These are phyloP conservation scores for Podila horticola DNA, from an alignment of 192 early-diverging fungal species.

Conservation along the genomic window DNA sequence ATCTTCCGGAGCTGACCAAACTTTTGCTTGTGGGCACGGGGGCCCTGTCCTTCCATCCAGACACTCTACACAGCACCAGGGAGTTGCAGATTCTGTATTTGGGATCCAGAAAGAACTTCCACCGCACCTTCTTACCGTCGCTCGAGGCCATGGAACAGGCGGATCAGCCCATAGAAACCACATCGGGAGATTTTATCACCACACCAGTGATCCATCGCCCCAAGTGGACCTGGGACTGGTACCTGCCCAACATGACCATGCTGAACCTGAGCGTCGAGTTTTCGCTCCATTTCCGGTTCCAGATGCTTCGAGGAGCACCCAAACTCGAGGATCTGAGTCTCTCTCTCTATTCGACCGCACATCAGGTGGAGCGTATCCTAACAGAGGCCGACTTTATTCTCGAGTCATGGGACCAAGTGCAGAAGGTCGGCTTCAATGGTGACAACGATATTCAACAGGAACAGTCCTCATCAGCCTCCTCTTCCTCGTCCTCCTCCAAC, in stretches of 20 bases:
- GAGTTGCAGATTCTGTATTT: neutral
- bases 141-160: neutral
- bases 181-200: neutral
- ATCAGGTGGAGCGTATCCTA: no score
- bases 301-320: neutral
- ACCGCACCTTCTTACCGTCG: neutral
- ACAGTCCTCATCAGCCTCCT: no score
- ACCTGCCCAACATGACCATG: neutral
- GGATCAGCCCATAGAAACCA: neutral
- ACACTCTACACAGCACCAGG: neutral
- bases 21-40: neutral
- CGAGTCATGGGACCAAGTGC: no score
- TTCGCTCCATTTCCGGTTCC: constrained; percentile 1
- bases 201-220: neutral
- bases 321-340: neutral
- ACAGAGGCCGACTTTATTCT: no score
- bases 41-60: constrained; percentile 1
- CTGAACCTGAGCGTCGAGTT: neutral
- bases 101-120: no score
- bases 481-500: no score
- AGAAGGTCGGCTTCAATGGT: no score
- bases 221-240: constrained; percentile 11
- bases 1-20: neutral
- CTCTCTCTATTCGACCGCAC: no score
- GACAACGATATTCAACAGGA: no score